Conservation (phyloP, 106 monocot species). For the Gastrodia elata region DNA sequence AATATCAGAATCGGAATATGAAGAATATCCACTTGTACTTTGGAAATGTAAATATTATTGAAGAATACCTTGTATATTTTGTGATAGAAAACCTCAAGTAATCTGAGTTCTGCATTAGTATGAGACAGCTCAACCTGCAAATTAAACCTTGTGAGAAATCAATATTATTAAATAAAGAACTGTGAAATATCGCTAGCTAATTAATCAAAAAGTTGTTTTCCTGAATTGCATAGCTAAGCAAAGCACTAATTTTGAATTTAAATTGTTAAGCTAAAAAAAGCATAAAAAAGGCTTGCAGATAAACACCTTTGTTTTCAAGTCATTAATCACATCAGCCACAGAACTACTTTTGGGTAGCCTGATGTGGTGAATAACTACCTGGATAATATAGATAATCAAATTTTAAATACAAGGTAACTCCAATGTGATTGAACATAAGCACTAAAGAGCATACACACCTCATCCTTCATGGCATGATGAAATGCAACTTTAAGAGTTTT, state of each 20-base stretch:
- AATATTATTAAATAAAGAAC: neutral
- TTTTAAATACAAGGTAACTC: neutral
- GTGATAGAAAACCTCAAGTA: conserved; percentile 96
- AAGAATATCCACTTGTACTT: neutral
- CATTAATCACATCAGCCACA: conserved; percentile 84
- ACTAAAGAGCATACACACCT: conserved; percentile 26
- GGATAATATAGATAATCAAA: neutral
- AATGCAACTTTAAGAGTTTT: conserved; percentile 97
- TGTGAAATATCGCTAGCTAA: neutral
- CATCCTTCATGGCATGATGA: conserved; percentile 86
- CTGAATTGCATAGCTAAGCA: neutral
- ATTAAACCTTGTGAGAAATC: neutral
- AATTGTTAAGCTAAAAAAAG: neutral
- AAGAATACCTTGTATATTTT: conserved; percentile 87
- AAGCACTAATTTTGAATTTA: neutral
- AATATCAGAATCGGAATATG: neutral
- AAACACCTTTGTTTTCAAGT: conserved; percentile 79
- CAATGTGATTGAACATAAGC: neutral
- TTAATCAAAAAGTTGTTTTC: neutral
- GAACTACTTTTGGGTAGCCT: conserved; percentile 91
- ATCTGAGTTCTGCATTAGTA: conserved; percentile 73
- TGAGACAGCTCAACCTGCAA: conserved; percentile 83
- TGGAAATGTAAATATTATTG: neutral
- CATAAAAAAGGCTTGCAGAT: neutral
- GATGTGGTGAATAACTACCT: conserved; percentile 82